Base-by-base conservation (phyloP, 495 filamentous ascomycete species). In the Cryomyces antarcticus region DNA sequence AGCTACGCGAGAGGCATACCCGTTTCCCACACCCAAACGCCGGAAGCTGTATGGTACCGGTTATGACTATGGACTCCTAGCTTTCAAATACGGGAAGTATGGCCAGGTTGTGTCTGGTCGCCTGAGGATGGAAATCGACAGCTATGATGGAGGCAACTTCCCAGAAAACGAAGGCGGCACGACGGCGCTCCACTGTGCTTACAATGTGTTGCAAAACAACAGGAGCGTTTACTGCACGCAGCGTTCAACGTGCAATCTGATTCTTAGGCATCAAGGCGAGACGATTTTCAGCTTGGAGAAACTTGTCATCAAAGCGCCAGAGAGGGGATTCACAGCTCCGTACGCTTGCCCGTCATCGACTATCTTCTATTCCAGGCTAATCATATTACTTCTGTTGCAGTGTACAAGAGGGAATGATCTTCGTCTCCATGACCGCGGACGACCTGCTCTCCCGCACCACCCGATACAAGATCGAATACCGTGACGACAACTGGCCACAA, bases 391-490 rank as follows among this genome's bases (percentile, higher is more conserved):
- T 27, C 33, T n/a, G 40, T 30, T 39, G 37, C 50, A 92, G 83
- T 41, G 78, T 93, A 39, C 82, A 87, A 62, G 84, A 92, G 66
- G 88, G 88, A 24, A 81, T 93, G 77, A 72, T 96, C 5, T 93
- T 95, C 55, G 70, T 95, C 33, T 74, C 82, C 5, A 93, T 94
- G 86, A 69, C 71, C 12, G 67, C 72, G 9, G 72, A 87, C 45
- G 80, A 88, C 43, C 65, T 93, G 11, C 58, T 89, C 28, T 65
- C 63, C 31, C 71, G 80, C 40, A 88, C 85, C 5, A 73, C 79
- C 7, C 67, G 71, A 38, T 89, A 88, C 50, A 73, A 83, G 45
- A 77, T 89, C 24, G 73, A 78, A 46, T 85, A 83, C 43, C 31
- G 9, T 11, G 28, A 12, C n/a, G 17, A 24, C 17, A 24, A 24